Conservation (phyloP, 495 filamentous ascomycete species). For the Parathielavia appendiculata region DNA sequence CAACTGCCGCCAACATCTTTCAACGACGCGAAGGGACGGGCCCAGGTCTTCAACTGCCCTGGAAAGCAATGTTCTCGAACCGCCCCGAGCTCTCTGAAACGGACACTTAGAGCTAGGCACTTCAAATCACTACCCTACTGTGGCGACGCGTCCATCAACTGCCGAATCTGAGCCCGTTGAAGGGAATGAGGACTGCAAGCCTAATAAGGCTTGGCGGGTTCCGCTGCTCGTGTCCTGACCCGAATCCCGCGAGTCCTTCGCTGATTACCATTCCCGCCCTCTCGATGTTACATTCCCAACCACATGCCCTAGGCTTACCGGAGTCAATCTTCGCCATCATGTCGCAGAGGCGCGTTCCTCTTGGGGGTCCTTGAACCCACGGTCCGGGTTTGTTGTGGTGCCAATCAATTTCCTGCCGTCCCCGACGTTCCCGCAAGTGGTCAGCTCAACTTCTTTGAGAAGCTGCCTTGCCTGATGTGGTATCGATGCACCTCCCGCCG, state of each 20-base stretch:
- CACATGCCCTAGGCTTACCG: background rate
- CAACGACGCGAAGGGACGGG: no score
- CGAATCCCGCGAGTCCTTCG: conserved; percentile 3
- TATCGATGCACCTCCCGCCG: background rate
- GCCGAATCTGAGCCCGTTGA: background rate
- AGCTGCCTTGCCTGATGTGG: background rate
- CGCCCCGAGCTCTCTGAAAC: no score
- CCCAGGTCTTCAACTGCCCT: no score
- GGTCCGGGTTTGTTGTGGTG: background rate
- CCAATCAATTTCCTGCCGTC: conserved; percentile 20
- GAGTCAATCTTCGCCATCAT: background rate
- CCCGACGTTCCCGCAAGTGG: conserved; percentile 8
- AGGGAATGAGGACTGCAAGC: background rate
- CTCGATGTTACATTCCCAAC: background rate
- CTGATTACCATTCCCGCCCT: background rate
- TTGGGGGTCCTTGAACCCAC: conserved; percentile 7
- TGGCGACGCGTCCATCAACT: no score
- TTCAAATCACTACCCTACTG: no score
- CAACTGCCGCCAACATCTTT: no score
- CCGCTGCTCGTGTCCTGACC: background rate
- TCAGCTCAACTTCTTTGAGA: conserved; percentile 7
- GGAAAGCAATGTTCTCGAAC: no score
- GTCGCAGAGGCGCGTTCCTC: background rate
- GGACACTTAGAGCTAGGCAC: no score
- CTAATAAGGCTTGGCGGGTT: no score